phyloP scores from a whole-genome alignment of 495 filamentous ascomycete species.

The Penicillium cosmopolitanum region DNA sequence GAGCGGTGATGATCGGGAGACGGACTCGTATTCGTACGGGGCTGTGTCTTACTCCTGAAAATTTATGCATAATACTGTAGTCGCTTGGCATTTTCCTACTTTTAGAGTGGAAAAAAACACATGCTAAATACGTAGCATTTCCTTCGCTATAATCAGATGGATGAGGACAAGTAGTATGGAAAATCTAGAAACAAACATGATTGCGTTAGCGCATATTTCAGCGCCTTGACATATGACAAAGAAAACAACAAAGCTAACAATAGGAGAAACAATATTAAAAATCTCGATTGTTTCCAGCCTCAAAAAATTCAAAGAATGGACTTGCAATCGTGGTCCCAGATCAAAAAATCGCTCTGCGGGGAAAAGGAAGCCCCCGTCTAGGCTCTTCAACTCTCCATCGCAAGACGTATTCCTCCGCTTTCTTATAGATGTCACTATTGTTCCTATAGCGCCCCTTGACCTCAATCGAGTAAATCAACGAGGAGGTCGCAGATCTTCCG shows the following conservation, averaged over 20 bases:
- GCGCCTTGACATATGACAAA: too few species aligned
- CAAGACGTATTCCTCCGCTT: neutral
- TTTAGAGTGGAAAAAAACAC: too few species aligned
- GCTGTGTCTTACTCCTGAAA: neutral
- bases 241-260: too few species aligned
- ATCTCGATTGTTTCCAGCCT: too few species aligned
- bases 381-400: neutral
- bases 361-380: neutral
- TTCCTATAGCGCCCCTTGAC: neutral
- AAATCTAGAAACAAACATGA: too few species aligned
- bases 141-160: too few species aligned
- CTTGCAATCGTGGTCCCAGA: neutral
- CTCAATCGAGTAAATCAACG: neutral
- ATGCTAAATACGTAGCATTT: too few species aligned
- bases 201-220: too few species aligned
- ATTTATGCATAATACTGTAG: neutral
- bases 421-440: neutral
- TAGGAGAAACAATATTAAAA: too few species aligned
- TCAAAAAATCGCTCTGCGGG: neutral
- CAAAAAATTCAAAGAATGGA: too few species aligned
- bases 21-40: slow-evolving; percentile 5
- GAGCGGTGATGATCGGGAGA: neutral
- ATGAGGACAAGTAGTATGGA: too few species aligned
- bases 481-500: neutral
- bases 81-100: neutral